These are phyloP conservation scores for Blattamonas nauphoetae DNA, from an alignment of 78 protist species.

Conservation along the genomic window DNA sequence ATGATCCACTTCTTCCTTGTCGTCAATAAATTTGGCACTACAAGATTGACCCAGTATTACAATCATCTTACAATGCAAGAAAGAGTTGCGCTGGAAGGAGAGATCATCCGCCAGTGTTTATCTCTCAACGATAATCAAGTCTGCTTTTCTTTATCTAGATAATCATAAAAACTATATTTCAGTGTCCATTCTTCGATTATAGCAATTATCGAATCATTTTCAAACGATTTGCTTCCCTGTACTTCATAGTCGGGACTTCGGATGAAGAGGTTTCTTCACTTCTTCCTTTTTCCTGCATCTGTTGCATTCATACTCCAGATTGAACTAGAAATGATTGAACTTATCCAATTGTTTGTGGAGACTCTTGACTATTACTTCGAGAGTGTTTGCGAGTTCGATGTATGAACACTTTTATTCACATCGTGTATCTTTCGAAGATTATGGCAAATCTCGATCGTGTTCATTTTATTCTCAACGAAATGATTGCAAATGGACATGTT, in stretches of 20 bases:
- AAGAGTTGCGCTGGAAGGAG: constrained; percentile 65
- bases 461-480: constrained; percentile 85
- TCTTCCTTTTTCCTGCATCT: background rate
- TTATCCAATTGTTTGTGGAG: constrained; percentile 81
- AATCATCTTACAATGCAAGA: constrained; percentile 46
- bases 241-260: constrained; percentile 81
- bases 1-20: constrained; percentile 74
- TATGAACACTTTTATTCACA: background rate
- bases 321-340: constrained; percentile 79
- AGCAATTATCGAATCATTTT: constrained; percentile 62
- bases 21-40: constrained; percentile 88
- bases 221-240: constrained; percentile 83
- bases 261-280: constrained; percentile 22
- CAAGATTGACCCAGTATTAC: constrained; percentile 82
- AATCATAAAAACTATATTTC: too few relatives aligned
- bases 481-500: constrained; percentile 75
- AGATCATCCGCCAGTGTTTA: constrained; percentile 77
- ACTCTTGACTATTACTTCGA: constrained; percentile 79
- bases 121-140: constrained; percentile 54
- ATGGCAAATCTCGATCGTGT: constrained; percentile 90
- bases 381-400: constrained; percentile 52
- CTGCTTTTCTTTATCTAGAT: too few relatives aligned
- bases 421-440: constrained; percentile 28
- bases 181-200: constrained; percentile 79
- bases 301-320: constrained; percentile 34